phyloP scores from a whole-genome alignment of 106 monocot species.

The Platanthera guangdongensis region DNA sequence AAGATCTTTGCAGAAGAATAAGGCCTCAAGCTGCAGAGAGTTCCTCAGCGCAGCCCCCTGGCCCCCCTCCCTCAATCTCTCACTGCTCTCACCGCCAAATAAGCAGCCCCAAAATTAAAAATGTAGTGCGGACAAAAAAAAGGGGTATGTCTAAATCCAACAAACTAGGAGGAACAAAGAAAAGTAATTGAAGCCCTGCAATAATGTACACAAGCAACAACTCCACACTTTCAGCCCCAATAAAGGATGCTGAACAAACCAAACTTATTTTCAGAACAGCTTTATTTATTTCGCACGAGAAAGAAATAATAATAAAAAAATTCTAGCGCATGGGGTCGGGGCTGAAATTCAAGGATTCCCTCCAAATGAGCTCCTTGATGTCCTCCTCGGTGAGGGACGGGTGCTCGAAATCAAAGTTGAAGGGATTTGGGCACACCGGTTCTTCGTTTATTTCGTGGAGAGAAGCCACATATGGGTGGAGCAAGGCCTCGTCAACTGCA shows the following conservation, averaged over 20 bases:
- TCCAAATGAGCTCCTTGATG: slow-evolving; percentile 85
- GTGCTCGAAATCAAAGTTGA: slow-evolving; percentile 87
- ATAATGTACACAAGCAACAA: neutral
- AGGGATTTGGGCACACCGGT: slow-evolving; percentile 48
- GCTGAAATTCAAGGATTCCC: slow-evolving; percentile 62
- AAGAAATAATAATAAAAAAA: neutral
- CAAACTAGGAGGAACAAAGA: neutral
- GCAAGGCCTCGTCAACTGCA: slow-evolving; percentile 77
- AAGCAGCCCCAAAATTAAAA: too few species aligned
- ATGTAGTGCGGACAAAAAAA: too few species aligned
- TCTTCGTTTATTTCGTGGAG: slow-evolving; percentile 85
- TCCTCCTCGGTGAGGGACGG: slow-evolving; percentile 77
- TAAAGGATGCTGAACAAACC: neutral
- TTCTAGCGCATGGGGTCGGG: slow-evolving; percentile 37
- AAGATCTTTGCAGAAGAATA: too few species aligned
- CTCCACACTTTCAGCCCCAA: neutral
- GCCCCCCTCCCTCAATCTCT: too few species aligned
- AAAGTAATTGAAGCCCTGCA: neutral
- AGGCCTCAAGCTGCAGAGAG: too few species aligned
- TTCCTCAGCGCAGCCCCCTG: too few species aligned
- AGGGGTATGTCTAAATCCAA: too few species aligned
- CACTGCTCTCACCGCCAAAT: too few species aligned
- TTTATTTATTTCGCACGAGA: neutral
- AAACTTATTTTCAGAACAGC: neutral
- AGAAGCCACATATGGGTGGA: slow-evolving; percentile 71